Percentiles rank a stretch among this genome's conserved stretches.
phyloP scores from a whole-genome alignment of 2,329 filamentous ascomycete genomes.

The Botryotinia globosa region DNA sequence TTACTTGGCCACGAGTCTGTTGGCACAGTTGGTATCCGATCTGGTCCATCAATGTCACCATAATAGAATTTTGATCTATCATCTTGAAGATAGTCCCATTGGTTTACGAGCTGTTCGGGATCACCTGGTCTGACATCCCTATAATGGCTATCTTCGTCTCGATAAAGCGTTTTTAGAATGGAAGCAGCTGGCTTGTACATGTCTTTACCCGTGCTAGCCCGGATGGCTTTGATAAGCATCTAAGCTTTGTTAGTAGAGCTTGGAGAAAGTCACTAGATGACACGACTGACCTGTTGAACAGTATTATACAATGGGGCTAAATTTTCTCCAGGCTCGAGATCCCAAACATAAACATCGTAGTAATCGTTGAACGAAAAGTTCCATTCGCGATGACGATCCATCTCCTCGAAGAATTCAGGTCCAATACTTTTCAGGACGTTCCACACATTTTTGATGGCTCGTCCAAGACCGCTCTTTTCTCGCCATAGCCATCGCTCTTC shows the following conservation, averaged over 20 bases:
- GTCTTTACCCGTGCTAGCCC: constrained; percentile 36
- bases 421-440: constrained; percentile 39
- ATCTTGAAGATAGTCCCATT: constrained; percentile 15
- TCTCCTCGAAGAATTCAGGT: constrained; percentile 42
- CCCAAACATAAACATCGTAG: constrained; percentile 46
- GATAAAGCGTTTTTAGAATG: constrained; percentile 41
- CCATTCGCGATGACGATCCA: constrained; percentile 41
- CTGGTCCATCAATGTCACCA: neutral
- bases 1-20: constrained; percentile 24
- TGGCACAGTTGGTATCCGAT: neutral
- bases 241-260: constrained; percentile 23
- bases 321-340: constrained; percentile 38
- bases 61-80: neutral
- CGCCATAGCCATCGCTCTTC: constrained; percentile 43
- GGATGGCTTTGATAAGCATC: constrained; percentile 41
- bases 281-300: constrained; percentile 35
- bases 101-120: neutral
- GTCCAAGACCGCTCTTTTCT: constrained; percentile 41
- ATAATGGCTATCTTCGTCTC: constrained; percentile 34
- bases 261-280: neutral
- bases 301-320: constrained; percentile 37
- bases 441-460: constrained; percentile 43
- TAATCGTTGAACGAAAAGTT: constrained; percentile 44
- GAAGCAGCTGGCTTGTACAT: constrained; percentile 38
- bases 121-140: constrained; percentile 8